Conservation (phyloP, 768 basidiomycete genomes). For the Phanerodontia chrysosporium region DNA sequence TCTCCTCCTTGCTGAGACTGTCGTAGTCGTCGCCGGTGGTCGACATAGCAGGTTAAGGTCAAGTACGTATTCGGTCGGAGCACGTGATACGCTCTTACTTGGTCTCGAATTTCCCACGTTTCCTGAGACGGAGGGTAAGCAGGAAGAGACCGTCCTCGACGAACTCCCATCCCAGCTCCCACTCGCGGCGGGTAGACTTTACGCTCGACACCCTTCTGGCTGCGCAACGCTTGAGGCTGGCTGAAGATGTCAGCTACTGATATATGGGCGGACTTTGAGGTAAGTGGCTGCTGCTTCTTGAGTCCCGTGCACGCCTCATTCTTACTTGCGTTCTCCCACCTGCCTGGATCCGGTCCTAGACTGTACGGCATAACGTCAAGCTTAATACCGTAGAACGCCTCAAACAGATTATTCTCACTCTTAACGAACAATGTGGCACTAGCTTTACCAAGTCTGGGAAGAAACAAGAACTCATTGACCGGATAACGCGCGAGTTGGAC, state of each 20-base stretch:
- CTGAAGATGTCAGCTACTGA: constrained; percentile 54
- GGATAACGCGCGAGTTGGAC: constrained; percentile 58
- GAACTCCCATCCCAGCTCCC: not conserved
- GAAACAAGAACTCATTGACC: constrained; percentile 84
- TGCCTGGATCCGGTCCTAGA: constrained; percentile 34
- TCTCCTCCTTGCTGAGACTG: constrained; percentile 71
- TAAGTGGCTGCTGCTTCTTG: constrained; percentile 30
- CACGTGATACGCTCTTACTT: constrained; percentile 21
- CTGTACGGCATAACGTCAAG: constrained; percentile 64
- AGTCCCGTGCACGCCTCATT: constrained; percentile 8
- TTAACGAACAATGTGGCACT: constrained; percentile 75
- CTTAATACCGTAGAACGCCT: constrained; percentile 82
- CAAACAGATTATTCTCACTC: constrained; percentile 72
- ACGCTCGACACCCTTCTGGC: not conserved
- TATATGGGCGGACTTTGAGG: constrained; percentile 74
- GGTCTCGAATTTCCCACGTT: constrained; percentile 8
- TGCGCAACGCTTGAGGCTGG: not conserved
- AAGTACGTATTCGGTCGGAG: constrained; percentile 15
- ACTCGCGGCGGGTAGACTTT: not conserved
- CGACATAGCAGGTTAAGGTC: constrained; percentile 22
- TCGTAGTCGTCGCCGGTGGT: constrained; percentile 59
- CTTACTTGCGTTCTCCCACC: not conserved
- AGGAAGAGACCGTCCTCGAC: constrained; percentile 2
- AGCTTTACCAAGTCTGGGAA: constrained; percentile 73
- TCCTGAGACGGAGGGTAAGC: constrained; percentile 6